Evolutionary conservation across 345 rosid genomes (phyloP), one percentile per base, ranked within the genome.

Genomic region (Ricinus communis): DNA sequence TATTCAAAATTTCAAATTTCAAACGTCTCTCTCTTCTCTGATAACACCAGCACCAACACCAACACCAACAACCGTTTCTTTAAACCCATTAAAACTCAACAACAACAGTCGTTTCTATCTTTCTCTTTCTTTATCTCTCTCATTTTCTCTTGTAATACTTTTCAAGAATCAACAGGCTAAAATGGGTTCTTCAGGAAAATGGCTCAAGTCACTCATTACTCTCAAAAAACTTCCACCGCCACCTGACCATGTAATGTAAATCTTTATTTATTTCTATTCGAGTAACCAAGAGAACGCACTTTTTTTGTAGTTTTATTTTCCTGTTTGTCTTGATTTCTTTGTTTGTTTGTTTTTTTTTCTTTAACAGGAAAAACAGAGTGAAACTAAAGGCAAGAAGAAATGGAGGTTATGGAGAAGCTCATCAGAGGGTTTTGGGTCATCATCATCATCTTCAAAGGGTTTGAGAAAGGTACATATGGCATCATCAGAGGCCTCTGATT

Each of bases 381-480:
- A 78, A 27, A 43, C 9, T 8, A 86, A 86, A 82, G 74, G 81
- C 24, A 90, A 83, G 88, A 90, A 87, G 88, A 94, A 90, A 70
- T 92, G 97, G 97, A 88, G 83, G 82, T 80, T 89, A 0, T 90
- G 98, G 98, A 84, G 97, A 79, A 83, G 88, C 67, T 81, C 98
- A n/a, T 90, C 97, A 5, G 98, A 89, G 38, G 87, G 87, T 59
- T 74, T 77, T 8, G 73, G 71, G 15, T 72, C 86, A 28, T 73
- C 87, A 2, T 74, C 81, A 61, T 59, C 43, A 38, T 38, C 43
- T 38, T 38, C 65, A 21, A 87, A 83, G 74, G 90, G 81, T 3
- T 51, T 72, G 50, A 89, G 84, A 69, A 79, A 85, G 71, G 82
- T 78, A 31, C 67, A 76, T 1, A 62, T 77, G 36, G 85, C 86